These are phyloP conservation scores for Ceratocystis variospora DNA, from an alignment of 2,329 filamentous ascomycete species.

Conservation along the genomic window DNA sequence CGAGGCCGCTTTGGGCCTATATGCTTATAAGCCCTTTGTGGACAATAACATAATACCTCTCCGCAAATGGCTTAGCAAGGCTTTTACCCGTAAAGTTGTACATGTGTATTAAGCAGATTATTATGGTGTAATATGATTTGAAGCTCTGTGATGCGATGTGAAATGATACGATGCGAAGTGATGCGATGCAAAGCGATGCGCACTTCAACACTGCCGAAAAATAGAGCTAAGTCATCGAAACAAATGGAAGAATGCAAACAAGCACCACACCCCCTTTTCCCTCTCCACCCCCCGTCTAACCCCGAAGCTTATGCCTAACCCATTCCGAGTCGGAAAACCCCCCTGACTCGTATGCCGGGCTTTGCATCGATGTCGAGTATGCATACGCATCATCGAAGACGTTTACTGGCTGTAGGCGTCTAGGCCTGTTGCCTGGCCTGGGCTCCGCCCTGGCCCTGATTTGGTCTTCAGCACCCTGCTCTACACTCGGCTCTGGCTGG, in stretches of 20 bases:
- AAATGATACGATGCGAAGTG: too few relatives aligned
- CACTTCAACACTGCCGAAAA: background rate
- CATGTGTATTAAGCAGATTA: too few relatives aligned
- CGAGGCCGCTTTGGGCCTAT: too few relatives aligned
- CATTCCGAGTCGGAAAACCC: conserved; percentile 13
- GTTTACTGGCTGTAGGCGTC: background rate
- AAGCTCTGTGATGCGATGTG: too few relatives aligned
- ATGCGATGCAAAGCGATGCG: too few relatives aligned
- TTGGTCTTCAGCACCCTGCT: too few relatives aligned
- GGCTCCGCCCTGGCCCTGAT: background rate
- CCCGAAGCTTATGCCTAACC: background rate
- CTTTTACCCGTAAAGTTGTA: too few relatives aligned
- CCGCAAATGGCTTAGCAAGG: too few relatives aligned
- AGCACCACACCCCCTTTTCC: background rate
- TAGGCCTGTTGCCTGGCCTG: background rate
- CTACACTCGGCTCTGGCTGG: too few relatives aligned
- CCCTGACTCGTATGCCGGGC: conserved; percentile 16
- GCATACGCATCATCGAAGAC: conserved; percentile 12
- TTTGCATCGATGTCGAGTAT: conserved; percentile 18
- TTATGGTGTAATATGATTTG: too few relatives aligned
- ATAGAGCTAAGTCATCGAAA: background rate
- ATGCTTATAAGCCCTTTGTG: too few relatives aligned
- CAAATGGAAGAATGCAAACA: background rate
- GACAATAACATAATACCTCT: too few relatives aligned
- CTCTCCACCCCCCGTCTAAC: background rate